Base-by-base conservation (phyloP, 2,329 filamentous ascomycete genomes). In the Bipolaris zeicola region DNA sequence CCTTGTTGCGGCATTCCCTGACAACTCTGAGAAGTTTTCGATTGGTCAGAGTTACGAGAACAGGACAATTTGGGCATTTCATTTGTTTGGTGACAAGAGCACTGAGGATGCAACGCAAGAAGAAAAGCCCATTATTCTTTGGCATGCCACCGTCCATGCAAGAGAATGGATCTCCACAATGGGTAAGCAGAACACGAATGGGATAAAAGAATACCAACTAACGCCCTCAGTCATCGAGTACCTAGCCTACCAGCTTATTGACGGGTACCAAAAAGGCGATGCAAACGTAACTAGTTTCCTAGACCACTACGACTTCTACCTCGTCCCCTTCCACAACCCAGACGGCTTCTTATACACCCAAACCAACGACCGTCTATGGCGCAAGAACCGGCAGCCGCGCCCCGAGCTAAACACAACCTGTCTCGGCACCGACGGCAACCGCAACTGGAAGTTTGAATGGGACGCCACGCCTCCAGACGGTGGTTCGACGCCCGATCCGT, bases 401-500 rank as follows among this genome's bases (percentile, higher is more conserved):
- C 67, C 70, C 3, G 76, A 46, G 11, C 36, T 52, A 14, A 69
- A 70, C 49, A 63, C 59, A 3, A 67, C 65, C 16, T 75, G 71
- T 52, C 36, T 66, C 38, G 73, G 72, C 11, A 69, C 69, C 5
- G 73, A 75, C 48, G 71, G 72, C 24, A 75, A 75, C 57, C 68
- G 73, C 42, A 75, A 75, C 55, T 75, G 73, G 72, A 66, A 64
- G 14, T 71, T 63, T 11, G 65, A 67, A 36, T 75, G 73, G 71
- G 58, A 67, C 22, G 64, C 68, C 43, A 67, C 59, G 58, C 72
- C 54, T 51, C 73, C 50, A 34, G 65, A 58, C 45, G 66, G 63
- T 16, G 66, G 65, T 1, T 68, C 65, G 1, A 68, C 65, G 0
- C 64, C 65, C 3, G 58, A 74, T 33, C 73, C 73, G 1, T 75